Evolutionary conservation across 108 stramenopile genomes (phyloP).

Genomic region (Skeletonema potamos): DNA sequence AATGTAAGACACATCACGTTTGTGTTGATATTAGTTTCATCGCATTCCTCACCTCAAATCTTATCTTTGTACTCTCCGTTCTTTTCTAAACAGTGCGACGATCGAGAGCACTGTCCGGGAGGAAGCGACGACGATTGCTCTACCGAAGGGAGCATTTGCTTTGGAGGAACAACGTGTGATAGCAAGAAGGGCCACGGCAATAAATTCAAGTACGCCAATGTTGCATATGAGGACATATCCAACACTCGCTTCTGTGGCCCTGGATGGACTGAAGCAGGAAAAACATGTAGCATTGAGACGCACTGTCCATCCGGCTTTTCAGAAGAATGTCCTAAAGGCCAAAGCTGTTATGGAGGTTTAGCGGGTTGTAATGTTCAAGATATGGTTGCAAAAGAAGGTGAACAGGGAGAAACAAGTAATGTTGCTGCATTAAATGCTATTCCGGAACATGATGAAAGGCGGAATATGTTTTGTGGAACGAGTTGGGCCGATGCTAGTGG

Average conservation of each 20-base stretch:
- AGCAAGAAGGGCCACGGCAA: conserved; percentile 20
- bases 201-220: conserved; percentile 24
- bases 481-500: conserved; percentile 34
- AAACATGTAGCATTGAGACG: conserved; percentile 27
- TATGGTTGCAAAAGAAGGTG: conserved; percentile 8
- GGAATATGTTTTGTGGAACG: conserved; percentile 31
- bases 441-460: conserved; percentile 23
- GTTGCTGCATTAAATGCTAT: conserved; percentile 9
- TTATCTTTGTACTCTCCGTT: not conserved
- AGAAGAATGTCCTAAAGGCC: conserved; percentile 24
- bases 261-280: conserved; percentile 24
- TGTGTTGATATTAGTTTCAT: too few relatives aligned
- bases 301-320: conserved; percentile 34
- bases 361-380: conserved; percentile 36
- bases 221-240: conserved; percentile 25
- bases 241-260: conserved; percentile 23
- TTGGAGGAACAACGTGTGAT: conserved; percentile 35
- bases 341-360: conserved; percentile 32
- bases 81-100: conserved; percentile 6
- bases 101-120: conserved; percentile 27
- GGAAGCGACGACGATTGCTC: conserved; percentile 12
- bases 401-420: not conserved
- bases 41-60: not conserved
- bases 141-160: conserved; percentile 30
- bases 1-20: not conserved